Conservation (phyloP, 169 alveolate genomes). For the Cryptosporidium sp. region DNA sequence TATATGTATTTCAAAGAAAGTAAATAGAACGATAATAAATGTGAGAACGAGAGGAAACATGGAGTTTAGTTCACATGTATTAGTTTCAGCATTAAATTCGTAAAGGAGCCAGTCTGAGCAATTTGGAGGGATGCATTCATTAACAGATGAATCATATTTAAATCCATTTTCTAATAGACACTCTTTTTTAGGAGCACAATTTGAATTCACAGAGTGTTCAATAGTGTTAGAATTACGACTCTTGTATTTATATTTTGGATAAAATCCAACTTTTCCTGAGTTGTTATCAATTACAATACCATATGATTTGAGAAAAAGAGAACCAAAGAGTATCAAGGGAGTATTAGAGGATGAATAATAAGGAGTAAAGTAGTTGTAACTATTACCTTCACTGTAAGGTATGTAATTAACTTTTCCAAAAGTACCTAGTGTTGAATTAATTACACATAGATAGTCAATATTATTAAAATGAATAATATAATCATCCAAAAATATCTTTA, state of each 20-base stretch:
- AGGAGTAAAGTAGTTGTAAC: constrained; percentile 1
- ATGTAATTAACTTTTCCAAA: constrained; percentile 24
- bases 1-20: constrained; percentile 39
- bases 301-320: constrained; percentile 47
- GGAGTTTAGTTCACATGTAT: constrained; percentile 18
- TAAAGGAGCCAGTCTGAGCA: constrained; percentile 63
- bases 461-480: constrained; percentile 18
- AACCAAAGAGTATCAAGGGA: constrained; percentile 54
- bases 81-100: constrained; percentile 27
- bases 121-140: constrained; percentile 74
- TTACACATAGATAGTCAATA: constrained; percentile 26
- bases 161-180: constrained; percentile 9
- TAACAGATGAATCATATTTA: neutral
- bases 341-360: constrained; percentile 12
- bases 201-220: neutral
- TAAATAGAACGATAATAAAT: neutral
- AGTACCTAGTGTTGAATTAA: constrained; percentile 11
- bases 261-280: constrained; percentile 25
- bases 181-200: constrained; percentile 28
- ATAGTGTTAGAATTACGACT: neutral
- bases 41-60: constrained; percentile 19
- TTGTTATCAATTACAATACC: constrained; percentile 10
- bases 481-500: constrained; percentile 30
- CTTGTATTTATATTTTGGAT: constrained; percentile 2
- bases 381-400: neutral